Evolutionary conservation across 2,329 filamentous ascomycete species (phyloP), one percentile per base, ranked within the genome.

Genomic region (Ascochyta fabae): DNA sequence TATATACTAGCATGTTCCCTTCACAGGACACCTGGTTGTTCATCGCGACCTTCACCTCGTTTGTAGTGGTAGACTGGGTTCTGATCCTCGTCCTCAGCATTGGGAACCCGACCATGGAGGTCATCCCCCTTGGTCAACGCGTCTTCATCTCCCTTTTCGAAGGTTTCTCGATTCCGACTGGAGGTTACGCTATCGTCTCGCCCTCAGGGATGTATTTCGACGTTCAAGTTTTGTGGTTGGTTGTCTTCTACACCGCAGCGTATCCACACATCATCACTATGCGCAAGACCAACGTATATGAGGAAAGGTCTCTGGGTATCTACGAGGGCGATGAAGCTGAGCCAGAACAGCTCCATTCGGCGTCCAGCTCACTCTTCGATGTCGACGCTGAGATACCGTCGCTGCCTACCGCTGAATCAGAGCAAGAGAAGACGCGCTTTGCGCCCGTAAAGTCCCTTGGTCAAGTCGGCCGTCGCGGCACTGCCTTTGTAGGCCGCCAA

Each of bases 191-290:
- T 16, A 64, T 66, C 26, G 64, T 66, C 41, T 48, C 57, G 31
- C 63, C 61, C 1, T 57, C 63, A 24, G 61, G 38, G 10, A 64
- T 66, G 61, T 64, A 66, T 39, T 60, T 61, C 31, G 61, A 62
- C 19, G 63, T 66, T 23, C 63, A 64, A 26, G 63, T 66, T n/a
- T 41, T 64, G 9, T 65, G 60, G 60, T 52, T 65, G 8, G 56
- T 65, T 19, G 58, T 65, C 36, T 64, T 65, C 39, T 65, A 65
- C 42, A 65, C 60, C 15, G 60, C 62, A 13, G 62, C 60, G 22
- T 65, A 64, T 44, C 62, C 62, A 19, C 62, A 65, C 29, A 65
- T 65, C 48, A 65, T 65, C 34, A 64, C 62, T 16, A 65, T 65
- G 62, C 62, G 62, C 40, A 58, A 60, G 35, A 65, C 60, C 13